Percentiles rank a stretch among this genome's conserved stretches.
phyloP scores from a whole-genome alignment of 139 green algal genomes.

The Mesotaenium endlicherianum region DNA sequence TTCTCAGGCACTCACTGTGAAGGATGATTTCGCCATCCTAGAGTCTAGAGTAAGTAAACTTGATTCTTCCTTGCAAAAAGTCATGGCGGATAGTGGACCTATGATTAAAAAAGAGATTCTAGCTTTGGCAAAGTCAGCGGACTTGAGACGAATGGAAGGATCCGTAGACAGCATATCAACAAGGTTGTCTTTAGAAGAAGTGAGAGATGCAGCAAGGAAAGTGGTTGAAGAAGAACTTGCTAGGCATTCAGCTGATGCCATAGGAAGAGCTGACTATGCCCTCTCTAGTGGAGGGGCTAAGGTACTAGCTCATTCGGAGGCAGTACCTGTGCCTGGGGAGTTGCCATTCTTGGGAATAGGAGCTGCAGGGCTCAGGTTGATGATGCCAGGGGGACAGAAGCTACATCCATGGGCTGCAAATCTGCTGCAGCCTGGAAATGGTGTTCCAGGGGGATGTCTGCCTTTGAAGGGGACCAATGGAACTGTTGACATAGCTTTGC shows the following conservation, averaged over 20 bases:
- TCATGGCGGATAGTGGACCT: not conserved
- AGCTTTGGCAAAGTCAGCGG: not conserved
- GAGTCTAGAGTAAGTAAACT: not conserved
- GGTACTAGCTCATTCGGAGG: conserved; percentile 17
- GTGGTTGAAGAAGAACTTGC: conserved; percentile 15
- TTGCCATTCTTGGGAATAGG: not conserved
- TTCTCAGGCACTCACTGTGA: not conserved
- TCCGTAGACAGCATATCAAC: not conserved
- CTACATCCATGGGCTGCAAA: not conserved
- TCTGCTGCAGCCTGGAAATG: conserved; percentile 13
- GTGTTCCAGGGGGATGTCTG: conserved; percentile 26
- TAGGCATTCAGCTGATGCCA: not conserved
- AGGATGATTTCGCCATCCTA: not conserved
- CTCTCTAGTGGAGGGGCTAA: conserved; percentile 2
- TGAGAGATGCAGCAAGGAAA: conserved; percentile 1
- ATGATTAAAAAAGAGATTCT: conserved; percentile 1
- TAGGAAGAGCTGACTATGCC: conserved; percentile 30
- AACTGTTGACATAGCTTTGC: conserved; percentile 16
- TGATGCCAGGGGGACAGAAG: no score
- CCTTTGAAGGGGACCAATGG: conserved; percentile 36
- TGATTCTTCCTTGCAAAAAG: not conserved
- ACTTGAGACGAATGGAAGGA: not conserved
- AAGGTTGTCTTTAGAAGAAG: conserved; percentile 18
- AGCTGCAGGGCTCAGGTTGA: no score
- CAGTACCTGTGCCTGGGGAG: not conserved